phyloP scores from a whole-genome alignment of 257 asterid genomes.

The Capsicum baccatum region DNA sequence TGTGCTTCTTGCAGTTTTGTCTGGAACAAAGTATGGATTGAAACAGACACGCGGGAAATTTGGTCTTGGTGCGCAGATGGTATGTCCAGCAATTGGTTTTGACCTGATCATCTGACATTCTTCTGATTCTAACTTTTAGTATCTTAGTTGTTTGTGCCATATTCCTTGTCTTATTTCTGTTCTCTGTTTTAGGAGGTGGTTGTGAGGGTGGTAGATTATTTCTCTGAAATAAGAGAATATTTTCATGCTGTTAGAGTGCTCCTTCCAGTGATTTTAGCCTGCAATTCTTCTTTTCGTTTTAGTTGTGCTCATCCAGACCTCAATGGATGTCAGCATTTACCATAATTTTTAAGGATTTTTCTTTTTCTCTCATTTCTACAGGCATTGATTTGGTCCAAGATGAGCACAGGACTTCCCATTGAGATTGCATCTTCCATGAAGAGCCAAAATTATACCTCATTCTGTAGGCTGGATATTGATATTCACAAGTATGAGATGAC shows the following conservation, averaged over 20 bases:
- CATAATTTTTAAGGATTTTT: neutral
- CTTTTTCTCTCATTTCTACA: constrained; percentile 42
- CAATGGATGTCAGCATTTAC: constrained; percentile 1
- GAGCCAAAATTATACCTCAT: constrained; percentile 69
- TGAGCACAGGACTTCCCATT: constrained; percentile 96
- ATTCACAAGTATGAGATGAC: constrained; percentile 59
- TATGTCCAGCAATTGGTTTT: constrained; percentile 40
- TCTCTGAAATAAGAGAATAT: neutral
- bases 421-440: constrained; percentile 84
- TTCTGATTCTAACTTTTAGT: constrained; percentile 9
- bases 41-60: constrained; percentile 96
- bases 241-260: neutral
- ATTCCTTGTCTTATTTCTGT: neutral
- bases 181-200: neutral
- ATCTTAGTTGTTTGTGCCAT: neutral
- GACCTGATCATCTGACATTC: constrained; percentile 22
- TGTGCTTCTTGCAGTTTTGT: constrained; percentile 65
- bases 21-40: constrained; percentile 93
- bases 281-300: neutral
- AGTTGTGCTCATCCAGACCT: constrained; percentile 25
- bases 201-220: neutral
- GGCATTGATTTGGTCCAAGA: constrained; percentile 97
- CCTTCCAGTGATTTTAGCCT: constrained; percentile 18
- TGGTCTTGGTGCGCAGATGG: constrained; percentile 98
- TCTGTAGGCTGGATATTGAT: constrained; percentile 92